Conservation (phyloP, 2,329 filamentous ascomycete species). For the Microcyclosporella mali region DNA sequence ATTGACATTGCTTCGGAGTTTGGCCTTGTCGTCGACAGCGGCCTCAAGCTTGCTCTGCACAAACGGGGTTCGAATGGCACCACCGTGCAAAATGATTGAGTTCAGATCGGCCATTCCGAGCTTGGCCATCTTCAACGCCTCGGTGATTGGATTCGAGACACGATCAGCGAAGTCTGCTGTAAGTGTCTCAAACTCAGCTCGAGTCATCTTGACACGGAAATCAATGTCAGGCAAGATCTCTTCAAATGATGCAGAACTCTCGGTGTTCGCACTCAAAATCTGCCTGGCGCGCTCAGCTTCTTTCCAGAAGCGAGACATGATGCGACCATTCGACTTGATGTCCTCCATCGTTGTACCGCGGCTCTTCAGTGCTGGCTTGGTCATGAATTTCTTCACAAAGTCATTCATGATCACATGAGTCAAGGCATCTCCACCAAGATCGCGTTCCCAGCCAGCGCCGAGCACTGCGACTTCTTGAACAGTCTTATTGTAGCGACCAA, state of each 20-base stretch:
- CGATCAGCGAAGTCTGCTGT: slow-evolving; percentile 61
- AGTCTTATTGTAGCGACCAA: slow-evolving; percentile 92
- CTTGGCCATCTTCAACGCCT: slow-evolving; percentile 67
- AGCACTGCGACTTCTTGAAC: slow-evolving; percentile 89
- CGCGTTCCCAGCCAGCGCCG: slow-evolving; percentile 80
- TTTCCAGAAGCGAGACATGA: slow-evolving; percentile 85
- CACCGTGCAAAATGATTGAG: slow-evolving; percentile 89
- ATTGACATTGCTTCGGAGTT: slow-evolving; percentile 90
- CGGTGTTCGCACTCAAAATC: slow-evolving; percentile 85
- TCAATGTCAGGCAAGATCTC: slow-evolving; percentile 85
- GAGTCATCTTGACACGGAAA: slow-evolving; percentile 83
- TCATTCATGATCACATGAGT: slow-evolving; percentile 85
- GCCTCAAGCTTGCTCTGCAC: slow-evolving; percentile 84
- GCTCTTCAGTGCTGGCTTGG: slow-evolving; percentile 58
- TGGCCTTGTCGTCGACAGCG: slow-evolving; percentile 63
- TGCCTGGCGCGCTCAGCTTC: slow-evolving; percentile 83
- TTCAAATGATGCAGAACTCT: slow-evolving; percentile 76
- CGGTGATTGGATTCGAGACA: slow-evolving; percentile 62
- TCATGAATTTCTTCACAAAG: slow-evolving; percentile 74
- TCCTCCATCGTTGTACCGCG: slow-evolving; percentile 55
- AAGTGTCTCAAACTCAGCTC: slow-evolving; percentile 75
- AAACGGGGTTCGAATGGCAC: slow-evolving; percentile 83
- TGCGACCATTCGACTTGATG: slow-evolving; percentile 70
- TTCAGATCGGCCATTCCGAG: slow-evolving; percentile 71
- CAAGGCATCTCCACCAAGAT: slow-evolving; percentile 80